Evolutionary conservation across 108 stramenopile genomes (phyloP), one percentile per base, ranked within the genome.

Genomic region (Fistulifera pelliculosa): DNA sequence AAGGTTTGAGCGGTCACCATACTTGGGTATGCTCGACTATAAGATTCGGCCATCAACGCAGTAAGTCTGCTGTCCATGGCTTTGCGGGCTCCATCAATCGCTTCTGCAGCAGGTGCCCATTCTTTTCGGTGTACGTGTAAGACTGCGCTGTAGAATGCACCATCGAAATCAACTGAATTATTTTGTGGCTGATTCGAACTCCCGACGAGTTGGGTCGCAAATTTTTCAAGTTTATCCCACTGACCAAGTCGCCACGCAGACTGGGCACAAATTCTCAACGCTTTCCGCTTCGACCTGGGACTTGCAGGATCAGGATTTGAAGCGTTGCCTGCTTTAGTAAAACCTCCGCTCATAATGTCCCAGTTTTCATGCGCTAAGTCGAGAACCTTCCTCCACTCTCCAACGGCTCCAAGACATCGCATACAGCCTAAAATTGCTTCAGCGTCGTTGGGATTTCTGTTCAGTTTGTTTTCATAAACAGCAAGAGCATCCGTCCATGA

Each of bases 331-430:
- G 11, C 7, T 26, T n/a, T n/a, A 7, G 7, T 51, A 4, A 51
- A 27, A 10, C 7, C 12, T 4, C 22, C 25, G 5, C 19, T 17
- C 25, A n/a, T 23, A 4, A 51, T 16, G 5, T 17, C 11, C 86
- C 87, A 91, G 52, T 80, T 85, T 19, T 69, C 63, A 26, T 77
- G 68, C n/a, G 87, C 90, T 25, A 96, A 68, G 27, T 87, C 71
- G 23, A 94, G 73, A 1, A 96, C 88, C 24, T 74, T 68, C 21
- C 74, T 66, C 96, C 97, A 99, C 49, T 93, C 87, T 0, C 99
- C 97, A 28, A 93, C 65, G 1, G 96, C 93, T 63, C 95, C 91
- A 19, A 96, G 71, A 62, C 99, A 99, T 49, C 92, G 69, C 86
- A 98, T 93, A 44, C 86, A 91, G 8, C 98, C 95, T 16, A 97